Conservation (phyloP, 2,329 filamentous ascomycete genomes). For the Phyllosticta citrichinensis region DNA sequence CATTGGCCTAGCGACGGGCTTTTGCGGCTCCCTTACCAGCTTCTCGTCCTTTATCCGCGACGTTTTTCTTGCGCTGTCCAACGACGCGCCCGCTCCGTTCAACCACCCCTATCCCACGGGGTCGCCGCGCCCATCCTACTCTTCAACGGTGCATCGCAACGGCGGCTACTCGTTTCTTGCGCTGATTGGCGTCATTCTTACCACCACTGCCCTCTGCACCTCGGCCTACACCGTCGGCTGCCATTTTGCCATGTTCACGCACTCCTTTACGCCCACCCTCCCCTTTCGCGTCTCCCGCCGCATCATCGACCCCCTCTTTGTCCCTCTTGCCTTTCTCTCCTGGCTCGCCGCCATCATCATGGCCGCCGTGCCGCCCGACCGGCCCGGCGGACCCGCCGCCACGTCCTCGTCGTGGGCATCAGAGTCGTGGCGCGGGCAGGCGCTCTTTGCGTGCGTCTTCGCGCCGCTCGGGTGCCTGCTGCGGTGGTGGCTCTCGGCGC, state of each 20-base stretch:
- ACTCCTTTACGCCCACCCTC: constrained; percentile 50
- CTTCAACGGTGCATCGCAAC: constrained; percentile 41
- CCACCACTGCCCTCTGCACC: constrained; percentile 61
- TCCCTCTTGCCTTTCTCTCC: constrained; percentile 58
- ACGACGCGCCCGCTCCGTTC: constrained; percentile 52
- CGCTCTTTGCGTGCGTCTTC: constrained; percentile 69
- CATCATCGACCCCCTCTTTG: constrained; percentile 52
- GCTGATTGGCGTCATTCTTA: constrained; percentile 61
- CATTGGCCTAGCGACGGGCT: constrained; percentile 75
- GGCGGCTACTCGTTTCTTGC: constrained; percentile 79
- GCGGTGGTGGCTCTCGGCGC: constrained; percentile 62
- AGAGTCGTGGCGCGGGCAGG: constrained; percentile 64
- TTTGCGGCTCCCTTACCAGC: constrained; percentile 82
- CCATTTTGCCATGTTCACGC: constrained; percentile 58
- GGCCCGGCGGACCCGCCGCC: constrained; percentile 17
- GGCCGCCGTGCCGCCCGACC: constrained; percentile 58
- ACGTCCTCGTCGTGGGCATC: constrained; percentile 20
- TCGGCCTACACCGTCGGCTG: constrained; percentile 61
- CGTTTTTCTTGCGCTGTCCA: constrained; percentile 66
- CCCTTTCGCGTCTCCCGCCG: constrained; percentile 47
- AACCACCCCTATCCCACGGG: constrained; percentile 25
- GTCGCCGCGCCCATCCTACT: constrained; percentile 19
- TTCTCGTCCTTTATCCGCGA: constrained; percentile 83
- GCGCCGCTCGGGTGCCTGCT: constrained; percentile 68
- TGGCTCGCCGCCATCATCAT: constrained; percentile 74